Conservation (phyloP, 768 basidiomycete genomes). For the Leccinum arenicola region DNA sequence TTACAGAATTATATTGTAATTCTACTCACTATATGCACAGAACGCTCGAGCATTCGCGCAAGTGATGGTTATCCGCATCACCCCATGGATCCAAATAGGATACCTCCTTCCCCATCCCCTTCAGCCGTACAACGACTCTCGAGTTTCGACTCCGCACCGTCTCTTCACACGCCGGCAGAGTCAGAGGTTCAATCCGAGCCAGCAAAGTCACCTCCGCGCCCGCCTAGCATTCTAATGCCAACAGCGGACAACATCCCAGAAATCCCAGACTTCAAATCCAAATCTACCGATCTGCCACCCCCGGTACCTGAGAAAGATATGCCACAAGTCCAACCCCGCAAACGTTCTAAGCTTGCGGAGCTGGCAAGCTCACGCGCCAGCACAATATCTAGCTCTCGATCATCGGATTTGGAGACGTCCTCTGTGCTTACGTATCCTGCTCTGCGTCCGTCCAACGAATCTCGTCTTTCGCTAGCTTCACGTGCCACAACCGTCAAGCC, state of each 20-base stretch:
- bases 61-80: constrained; percentile 8
- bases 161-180: constrained; percentile 44
- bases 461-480: constrained; percentile 36
- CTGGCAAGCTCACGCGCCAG: constrained; percentile 66
- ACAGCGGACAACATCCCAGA: constrained; percentile 51
- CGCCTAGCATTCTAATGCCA: constrained; percentile 44
- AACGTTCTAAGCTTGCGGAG: constrained; percentile 66
- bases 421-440: constrained; percentile 72
- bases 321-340: constrained; percentile 26
- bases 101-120: constrained; percentile 62
- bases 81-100: constrained; percentile 51
- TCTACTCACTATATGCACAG: constrained; percentile 17
- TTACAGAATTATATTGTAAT: not conserved
- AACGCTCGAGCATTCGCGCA: constrained; percentile 8
- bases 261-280: constrained; percentile 51
- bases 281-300: constrained; percentile 37
- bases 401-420: constrained; percentile 51
- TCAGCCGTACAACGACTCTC: constrained; percentile 66
- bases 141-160: constrained; percentile 54
- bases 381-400: constrained; percentile 48
- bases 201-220: constrained; percentile 37
- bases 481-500: constrained; percentile 19
- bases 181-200: constrained; percentile 30
- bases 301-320: constrained; percentile 21
- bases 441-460: constrained; percentile 65